Evolutionary conservation across 1,139 yeast species (phyloP), one percentile per base, ranked within the genome.

Genomic region (Candida sp.): DNA sequence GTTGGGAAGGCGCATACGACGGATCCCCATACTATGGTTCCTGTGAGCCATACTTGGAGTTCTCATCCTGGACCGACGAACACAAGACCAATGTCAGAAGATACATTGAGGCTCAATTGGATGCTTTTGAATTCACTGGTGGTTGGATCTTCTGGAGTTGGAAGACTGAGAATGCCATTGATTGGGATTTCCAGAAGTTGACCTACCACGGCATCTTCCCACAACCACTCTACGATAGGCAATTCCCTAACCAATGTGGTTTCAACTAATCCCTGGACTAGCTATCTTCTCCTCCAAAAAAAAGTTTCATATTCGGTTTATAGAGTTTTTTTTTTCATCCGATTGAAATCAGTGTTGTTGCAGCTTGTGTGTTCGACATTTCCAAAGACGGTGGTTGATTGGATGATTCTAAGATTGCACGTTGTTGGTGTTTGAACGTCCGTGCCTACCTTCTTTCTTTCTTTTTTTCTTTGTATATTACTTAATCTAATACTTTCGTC

Each of bases 71-170:
- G 97, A 71, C 89, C 5, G 73, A 73, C 2, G 78, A 80, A 44
- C 78, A 83, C 61, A 83, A 77, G 62, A 61, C 64, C 17, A 75
- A 86, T 59, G 84, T 88, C 23, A 84, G 97, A 65, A 79, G 74
- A 59, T 88, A 80, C 65, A 77, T 93, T 52, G 98, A 93, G 70
- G 97, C 97, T 31, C 98, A 94, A 75, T 72, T 94, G 59, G 97
- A 90, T 63, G 88, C 96, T 3, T 91, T 79, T 63, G 91, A 86
- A 60, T 78, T 78, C 60, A 79, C 80, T 52, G 72, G 69, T 37
- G 98, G 98, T 12, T 92, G 96, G 92, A 78, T 92, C 54, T 90
- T 88, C 77, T 94, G 98, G 99, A 85, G 86, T 68, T 92, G 89
- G 85, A 93, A 91, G 76, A 88, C 96, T 31, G 98, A 94, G 68